Evolutionary conservation across 371 early-diverging fungal genomes (phyloP).

Genomic region (Chytridiales sp.): DNA sequence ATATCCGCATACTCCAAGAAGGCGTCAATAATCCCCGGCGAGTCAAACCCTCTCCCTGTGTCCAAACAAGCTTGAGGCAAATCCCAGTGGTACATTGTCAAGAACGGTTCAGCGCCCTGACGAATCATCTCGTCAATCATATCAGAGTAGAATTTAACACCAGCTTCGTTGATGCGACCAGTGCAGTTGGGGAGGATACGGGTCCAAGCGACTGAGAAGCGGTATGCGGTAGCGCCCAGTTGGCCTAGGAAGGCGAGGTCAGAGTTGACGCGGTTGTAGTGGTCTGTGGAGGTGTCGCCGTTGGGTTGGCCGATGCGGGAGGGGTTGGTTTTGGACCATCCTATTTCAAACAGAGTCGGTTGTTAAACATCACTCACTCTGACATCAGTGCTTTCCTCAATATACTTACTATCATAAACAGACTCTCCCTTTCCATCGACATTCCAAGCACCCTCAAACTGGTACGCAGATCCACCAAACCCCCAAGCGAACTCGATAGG

Average conservation of each 20-base stretch:
- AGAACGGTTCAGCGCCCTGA: slow-evolving; percentile 24
- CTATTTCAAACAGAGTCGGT: not conserved
- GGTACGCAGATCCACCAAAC: too few species aligned
- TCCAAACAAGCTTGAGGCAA: slow-evolving; percentile 28
- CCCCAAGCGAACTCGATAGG: too few species aligned
- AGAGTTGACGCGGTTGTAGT: slow-evolving; percentile 23
- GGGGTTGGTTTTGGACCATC: slow-evolving; percentile 4
- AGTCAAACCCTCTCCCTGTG: slow-evolving; percentile 17
- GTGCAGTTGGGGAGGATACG: slow-evolving; percentile 30
- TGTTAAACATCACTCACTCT: not conserved
- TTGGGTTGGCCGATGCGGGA: slow-evolving; percentile 8
- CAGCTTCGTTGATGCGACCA: slow-evolving; percentile 19
- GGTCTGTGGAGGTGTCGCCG: slow-evolving; percentile 24
- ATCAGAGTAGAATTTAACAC: slow-evolving; percentile 27
- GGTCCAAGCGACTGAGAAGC: slow-evolving; percentile 37
- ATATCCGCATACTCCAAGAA: slow-evolving; percentile 27
- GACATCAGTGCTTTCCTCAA: not conserved
- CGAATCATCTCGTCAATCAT: slow-evolving; percentile 30
- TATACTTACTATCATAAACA: slow-evolving; percentile 20
- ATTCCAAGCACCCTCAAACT: slow-evolving; percentile 36
- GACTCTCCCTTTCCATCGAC: slow-evolving; percentile 20
- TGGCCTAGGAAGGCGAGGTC: slow-evolving; percentile 26
- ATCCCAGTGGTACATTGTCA: slow-evolving; percentile 38
- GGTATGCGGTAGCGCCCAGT: slow-evolving; percentile 29
- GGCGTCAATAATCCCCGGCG: slow-evolving; percentile 17